phyloP scores from a whole-genome alignment of 208 protist genomes.

The Leishmania major region DNA sequence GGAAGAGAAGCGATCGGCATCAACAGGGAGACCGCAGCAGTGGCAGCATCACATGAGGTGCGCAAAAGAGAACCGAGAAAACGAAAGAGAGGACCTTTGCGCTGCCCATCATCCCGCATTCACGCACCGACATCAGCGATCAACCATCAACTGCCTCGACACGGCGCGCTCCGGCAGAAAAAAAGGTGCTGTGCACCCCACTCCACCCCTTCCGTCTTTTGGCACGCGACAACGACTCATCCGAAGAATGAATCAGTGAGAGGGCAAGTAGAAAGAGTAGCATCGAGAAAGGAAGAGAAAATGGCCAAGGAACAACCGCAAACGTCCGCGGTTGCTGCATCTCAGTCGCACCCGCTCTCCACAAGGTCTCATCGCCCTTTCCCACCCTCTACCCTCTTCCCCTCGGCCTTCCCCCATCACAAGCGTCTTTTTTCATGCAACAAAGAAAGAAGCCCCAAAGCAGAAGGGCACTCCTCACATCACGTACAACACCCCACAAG shows the following conservation, averaged over 20 bases:
- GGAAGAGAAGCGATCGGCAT: neutral
- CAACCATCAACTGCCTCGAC: neutral
- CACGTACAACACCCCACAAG: neutral
- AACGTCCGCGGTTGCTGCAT: neutral
- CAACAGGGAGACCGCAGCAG: neutral
- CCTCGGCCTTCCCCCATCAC: neutral
- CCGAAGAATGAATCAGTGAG: conserved; percentile 3
- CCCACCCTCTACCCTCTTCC: neutral
- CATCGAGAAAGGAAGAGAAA: neutral
- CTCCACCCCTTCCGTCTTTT: neutral
- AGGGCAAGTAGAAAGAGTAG: conserved; percentile 2
- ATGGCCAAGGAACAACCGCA: neutral
- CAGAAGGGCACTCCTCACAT: too few relatives aligned
- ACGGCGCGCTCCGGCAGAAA: neutral
- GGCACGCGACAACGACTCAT: neutral
- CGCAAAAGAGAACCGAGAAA: neutral
- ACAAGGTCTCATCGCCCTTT: neutral
- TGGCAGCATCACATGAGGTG: neutral
- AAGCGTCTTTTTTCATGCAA: neutral
- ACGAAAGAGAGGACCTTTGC: neutral
- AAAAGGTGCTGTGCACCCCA: neutral
- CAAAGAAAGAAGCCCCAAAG: neutral
- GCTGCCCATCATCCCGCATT: neutral
- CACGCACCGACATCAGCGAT: neutral
- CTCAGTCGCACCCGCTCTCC: neutral